These are phyloP conservation scores for Cardamine occulta DNA, from an alignment of 345 rosid genomes.

Conservation along the genomic window DNA sequence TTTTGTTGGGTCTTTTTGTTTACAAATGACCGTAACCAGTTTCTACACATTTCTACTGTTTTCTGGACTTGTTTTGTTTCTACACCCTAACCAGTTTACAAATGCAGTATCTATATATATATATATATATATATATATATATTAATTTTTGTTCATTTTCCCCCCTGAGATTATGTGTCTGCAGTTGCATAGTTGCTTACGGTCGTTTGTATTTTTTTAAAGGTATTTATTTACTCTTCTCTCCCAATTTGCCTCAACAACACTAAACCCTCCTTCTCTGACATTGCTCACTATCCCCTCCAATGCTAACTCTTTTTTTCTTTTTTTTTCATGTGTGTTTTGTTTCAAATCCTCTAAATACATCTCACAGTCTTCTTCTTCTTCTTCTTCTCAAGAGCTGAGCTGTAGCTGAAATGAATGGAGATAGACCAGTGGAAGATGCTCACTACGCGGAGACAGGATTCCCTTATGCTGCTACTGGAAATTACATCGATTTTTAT, in stretches of 20 bases:
- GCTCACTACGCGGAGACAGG: conserved; percentile 34
- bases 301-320: conserved; percentile 7
- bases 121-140: too few species aligned
- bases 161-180: too few species aligned
- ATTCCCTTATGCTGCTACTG: conserved; percentile 41
- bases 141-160: too few species aligned
- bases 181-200: too few species aligned
- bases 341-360: conserved; percentile 8
- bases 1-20: not conserved
- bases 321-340: too few species aligned
- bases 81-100: too few species aligned
- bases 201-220: too few species aligned
- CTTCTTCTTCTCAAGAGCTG: conserved; percentile 7
- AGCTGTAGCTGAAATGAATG: conserved; percentile 39
- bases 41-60: conserved; percentile 12
- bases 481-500: conserved; percentile 35
- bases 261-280: conserved; percentile 2
- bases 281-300: conserved; percentile 12
- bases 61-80: conserved; percentile 12
- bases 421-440: conserved; percentile 37
- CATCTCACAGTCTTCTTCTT: conserved; percentile 26
- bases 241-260: conserved; percentile 1
- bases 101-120: too few species aligned
- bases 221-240: not conserved
- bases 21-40: conserved; percentile 5